These are phyloP conservation scores for Cercospora zeina DNA, from an alignment of 2,329 filamentous ascomycete species.

Conservation along the genomic window DNA sequence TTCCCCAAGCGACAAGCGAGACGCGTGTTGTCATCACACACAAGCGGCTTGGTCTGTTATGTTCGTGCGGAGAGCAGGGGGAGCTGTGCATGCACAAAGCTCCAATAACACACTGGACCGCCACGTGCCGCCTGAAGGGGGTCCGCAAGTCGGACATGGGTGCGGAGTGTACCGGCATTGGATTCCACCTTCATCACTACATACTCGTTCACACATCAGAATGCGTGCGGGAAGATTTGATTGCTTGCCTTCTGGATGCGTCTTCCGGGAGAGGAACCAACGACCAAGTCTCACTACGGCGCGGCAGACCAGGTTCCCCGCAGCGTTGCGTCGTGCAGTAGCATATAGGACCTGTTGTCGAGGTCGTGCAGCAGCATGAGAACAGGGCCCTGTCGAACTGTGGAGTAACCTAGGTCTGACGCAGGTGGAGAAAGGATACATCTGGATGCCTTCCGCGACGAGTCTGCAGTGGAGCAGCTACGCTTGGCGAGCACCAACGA, in stretches of 20 bases:
- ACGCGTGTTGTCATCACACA: conserved; percentile 2
- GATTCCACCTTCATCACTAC: neutral
- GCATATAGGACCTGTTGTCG: no score
- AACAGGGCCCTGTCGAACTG: neutral
- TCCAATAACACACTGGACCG: conserved; percentile 11
- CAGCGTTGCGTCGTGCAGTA: conserved; percentile 7
- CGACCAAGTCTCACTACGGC: neutral
- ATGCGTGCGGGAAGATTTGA: neutral
- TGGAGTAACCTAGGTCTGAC: conserved; percentile 23
- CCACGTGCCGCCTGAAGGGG: neutral
- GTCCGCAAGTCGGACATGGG: conserved; percentile 6
- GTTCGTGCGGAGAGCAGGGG: conserved; percentile 6
- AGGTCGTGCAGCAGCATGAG: conserved; percentile 5
- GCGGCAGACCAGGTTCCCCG: conserved; percentile 23
- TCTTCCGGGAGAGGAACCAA: neutral
- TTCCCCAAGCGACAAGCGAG: conserved; percentile 7
- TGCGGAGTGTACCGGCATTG: neutral
- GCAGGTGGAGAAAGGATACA: conserved; percentile 16
- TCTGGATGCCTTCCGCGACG: neutral
- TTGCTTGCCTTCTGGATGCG: neutral
- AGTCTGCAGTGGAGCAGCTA: neutral
- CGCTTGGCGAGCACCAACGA: no score
- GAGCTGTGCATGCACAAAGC: conserved; percentile 5
- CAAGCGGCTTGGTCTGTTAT: neutral
- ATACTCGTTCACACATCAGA: neutral